Conservation (phyloP, 2,329 filamentous ascomycete species). For the Neonectria coccinea region DNA sequence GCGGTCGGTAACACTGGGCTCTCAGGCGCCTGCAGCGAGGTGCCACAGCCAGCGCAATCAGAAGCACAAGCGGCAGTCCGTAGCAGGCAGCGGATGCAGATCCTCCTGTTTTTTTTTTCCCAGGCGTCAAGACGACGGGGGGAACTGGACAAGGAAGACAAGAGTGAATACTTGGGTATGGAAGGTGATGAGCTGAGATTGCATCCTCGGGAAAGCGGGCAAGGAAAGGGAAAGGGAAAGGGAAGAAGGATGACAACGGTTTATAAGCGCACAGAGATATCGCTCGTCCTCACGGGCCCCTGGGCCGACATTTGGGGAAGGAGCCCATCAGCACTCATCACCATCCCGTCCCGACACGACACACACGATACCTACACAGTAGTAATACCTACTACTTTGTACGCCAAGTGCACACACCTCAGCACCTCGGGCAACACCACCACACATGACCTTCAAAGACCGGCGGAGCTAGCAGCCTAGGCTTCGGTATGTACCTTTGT, state of each 20-base stretch:
- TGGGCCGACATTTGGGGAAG: constrained; percentile 7
- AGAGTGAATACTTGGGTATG: background rate
- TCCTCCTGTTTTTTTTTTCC: background rate
- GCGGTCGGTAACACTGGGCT: constrained; percentile 1
- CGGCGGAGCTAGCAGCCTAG: background rate
- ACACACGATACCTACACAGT: background rate
- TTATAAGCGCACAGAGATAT: constrained; percentile 28
- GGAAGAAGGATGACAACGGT: constrained; percentile 12
- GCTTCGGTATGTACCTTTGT: background rate
- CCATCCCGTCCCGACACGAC: background rate
- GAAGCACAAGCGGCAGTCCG: constrained; percentile 8
- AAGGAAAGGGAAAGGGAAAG: constrained; percentile 1
- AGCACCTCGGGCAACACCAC: background rate
- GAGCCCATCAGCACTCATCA: constrained; percentile 6
- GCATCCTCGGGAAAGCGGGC: constrained; percentile 3
- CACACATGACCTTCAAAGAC: constrained; percentile 1
- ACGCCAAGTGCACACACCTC: too few species aligned
- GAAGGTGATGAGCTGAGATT: constrained; percentile 4
- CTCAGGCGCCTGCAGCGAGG: constrained; percentile 2
- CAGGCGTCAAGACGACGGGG: background rate
- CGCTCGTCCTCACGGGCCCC: constrained; percentile 14
- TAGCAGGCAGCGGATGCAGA: background rate
- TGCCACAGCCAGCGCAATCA: constrained; percentile 8
- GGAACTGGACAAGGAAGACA: background rate
- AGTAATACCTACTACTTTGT: background rate